Evolutionary conservation across 768 basidiomycete species (phyloP), one percentile per base, ranked within the genome.

Genomic region (Trametes punicea): DNA sequence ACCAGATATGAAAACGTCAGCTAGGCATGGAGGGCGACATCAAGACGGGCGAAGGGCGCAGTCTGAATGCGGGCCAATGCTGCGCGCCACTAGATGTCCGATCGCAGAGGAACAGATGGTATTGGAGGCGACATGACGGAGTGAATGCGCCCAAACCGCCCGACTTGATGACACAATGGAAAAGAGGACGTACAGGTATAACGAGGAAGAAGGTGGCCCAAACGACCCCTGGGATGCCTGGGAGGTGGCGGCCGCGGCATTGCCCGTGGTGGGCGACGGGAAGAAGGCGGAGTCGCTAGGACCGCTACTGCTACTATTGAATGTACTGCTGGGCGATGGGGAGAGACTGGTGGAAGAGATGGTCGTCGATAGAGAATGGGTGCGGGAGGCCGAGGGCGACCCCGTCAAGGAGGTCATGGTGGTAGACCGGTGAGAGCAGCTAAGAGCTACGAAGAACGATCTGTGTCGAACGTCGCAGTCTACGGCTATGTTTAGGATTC

Each of bases 101-200:
- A 51, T 51, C 49, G 42, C 27, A 36, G 26, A 51, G 33, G 11
- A 27, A 51, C 25, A 36, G 25, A 13, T 6, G 15, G 31, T 11
- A 23, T 8, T n/a, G 20, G 42, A 46, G 33, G 34, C 34, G 23
- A 23, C 16, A 26, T 21, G 21, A 38, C n/a, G 42, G 29, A 18
- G 34, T 11, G 42, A 34, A 39, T 30, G 25, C 44, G 44, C 52
- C 34, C 16, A 21, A 27, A 20, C 52, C 34, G 52, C 44, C 52
- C 34, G 26, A 4, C 20, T 21, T 34, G 1, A 30, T 13, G 10
- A 2, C n/a, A 46, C 31, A 21, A 18, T 20, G 10, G 25, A 29
- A n/a, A 41, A 8, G 20, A 52, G 18, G 23, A 62, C 62, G 39
- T 41, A 63, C 62, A 63, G 49, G 44, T 63, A 63, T 6, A 63